These are phyloP conservation scores for Phytophthora pseudosyringae DNA, from an alignment of 352 stramenopile species.

Conservation along the genomic window DNA sequence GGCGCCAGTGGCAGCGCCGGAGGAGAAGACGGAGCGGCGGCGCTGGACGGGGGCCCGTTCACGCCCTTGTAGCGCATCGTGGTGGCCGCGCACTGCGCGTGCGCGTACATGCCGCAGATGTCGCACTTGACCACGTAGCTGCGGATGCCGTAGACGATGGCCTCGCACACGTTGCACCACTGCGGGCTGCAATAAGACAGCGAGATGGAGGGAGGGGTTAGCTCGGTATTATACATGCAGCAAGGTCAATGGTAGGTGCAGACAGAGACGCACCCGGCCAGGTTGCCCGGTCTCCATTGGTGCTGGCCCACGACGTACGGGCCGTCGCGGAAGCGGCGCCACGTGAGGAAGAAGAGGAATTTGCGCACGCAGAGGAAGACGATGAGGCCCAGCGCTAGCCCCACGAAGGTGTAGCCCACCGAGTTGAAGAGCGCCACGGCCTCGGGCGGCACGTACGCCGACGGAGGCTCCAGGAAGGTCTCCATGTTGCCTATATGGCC, in stretches of 20 bases:
- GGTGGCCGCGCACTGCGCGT: constrained; percentile 72
- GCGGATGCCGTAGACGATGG: constrained; percentile 83
- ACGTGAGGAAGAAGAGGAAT: constrained; percentile 83
- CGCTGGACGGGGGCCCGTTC: constrained; percentile 4
- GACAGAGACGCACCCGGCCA: constrained; percentile 55
- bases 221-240: no score
- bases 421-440: constrained; percentile 67
- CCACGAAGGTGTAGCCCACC: constrained; percentile 62
- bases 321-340: constrained; percentile 80
- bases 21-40: not conserved
- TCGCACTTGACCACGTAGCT: constrained; percentile 89
- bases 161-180: constrained; percentile 86
- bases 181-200: constrained; percentile 47
- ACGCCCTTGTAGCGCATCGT: constrained; percentile 54
- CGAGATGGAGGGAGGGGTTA: constrained; percentile 5
- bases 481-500: constrained; percentile 27
- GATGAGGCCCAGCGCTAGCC: constrained; percentile 47
- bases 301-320: constrained; percentile 74
- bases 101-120: constrained; percentile 85
- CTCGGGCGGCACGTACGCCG: constrained; percentile 54
- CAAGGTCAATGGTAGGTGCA: not conserved
- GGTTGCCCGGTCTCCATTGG: constrained; percentile 79
- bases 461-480: constrained; percentile 52
- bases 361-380: constrained; percentile 71
- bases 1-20: not conserved